phyloP scores from a whole-genome alignment of 2,329 filamentous ascomycete genomes.

The Gremmenia infestans region DNA sequence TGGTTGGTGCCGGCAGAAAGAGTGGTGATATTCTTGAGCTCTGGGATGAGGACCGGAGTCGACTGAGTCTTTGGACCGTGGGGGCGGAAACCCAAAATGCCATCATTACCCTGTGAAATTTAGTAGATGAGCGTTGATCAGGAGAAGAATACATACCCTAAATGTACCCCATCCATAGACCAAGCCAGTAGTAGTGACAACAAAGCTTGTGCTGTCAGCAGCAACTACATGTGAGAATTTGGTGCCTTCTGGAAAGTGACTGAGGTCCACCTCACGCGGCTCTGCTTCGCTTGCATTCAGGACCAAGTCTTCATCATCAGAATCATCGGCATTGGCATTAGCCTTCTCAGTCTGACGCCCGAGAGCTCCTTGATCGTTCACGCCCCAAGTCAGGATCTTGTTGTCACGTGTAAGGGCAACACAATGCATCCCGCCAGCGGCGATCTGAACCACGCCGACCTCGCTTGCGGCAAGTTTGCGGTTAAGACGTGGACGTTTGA shows the following conservation, averaged over 20 bases:
- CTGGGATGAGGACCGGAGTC: constrained; percentile 48
- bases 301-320: constrained; percentile 42
- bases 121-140: constrained; percentile 10
- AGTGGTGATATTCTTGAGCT: constrained; percentile 49
- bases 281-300: constrained; percentile 70
- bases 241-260: constrained; percentile 56
- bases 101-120: constrained; percentile 51
- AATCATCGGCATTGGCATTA: constrained; percentile 31
- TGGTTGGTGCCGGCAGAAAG: constrained; percentile 54
- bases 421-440: constrained; percentile 78
- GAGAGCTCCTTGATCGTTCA: constrained; percentile 79
- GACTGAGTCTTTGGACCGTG: constrained; percentile 23
- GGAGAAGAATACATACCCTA: constrained; percentile 44
- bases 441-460: constrained; percentile 67
- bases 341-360: constrained; percentile 63
- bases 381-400: constrained; percentile 80
- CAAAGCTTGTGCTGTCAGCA: constrained; percentile 71
- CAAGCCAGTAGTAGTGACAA: constrained; percentile 66
- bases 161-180: constrained; percentile 86
- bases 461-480: constrained; percentile 48
- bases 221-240: constrained; percentile 63
- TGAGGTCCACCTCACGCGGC: constrained; percentile 54
- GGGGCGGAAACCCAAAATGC: constrained; percentile 50
- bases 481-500: constrained; percentile 68
- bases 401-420: constrained; percentile 74